These are phyloP conservation scores for Pyrenophora teres DNA, from an alignment of 2,329 filamentous ascomycete species.

Conservation along the genomic window DNA sequence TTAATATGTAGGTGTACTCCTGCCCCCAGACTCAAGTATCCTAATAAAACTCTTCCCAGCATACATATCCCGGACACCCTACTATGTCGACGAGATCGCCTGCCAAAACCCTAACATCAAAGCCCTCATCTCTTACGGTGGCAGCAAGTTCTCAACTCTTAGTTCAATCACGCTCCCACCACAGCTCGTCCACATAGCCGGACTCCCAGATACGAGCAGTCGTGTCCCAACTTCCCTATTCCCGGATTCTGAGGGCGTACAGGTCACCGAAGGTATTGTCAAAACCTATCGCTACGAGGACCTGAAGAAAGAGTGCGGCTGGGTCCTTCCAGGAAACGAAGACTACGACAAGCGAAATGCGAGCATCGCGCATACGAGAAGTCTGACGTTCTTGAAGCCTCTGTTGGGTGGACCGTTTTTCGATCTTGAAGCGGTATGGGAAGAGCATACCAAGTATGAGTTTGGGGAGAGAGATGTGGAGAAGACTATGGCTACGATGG, in stretches of 20 bases:
- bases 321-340: conserved; percentile 36
- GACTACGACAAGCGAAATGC: conserved; percentile 57
- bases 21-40: not conserved
- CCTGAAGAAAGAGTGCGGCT: conserved; percentile 28
- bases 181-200: conserved; percentile 38
- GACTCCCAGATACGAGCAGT: conserved; percentile 19
- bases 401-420: conserved; percentile 68
- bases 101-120: conserved; percentile 33
- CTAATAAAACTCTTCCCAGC: conserved; percentile 24
- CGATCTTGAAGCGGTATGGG: conserved; percentile 78
- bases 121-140: conserved; percentile 41
- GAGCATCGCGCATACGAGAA: conserved; percentile 68
- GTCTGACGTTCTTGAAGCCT: conserved; percentile 67
- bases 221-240: conserved; percentile 31
- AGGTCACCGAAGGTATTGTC: conserved; percentile 16
- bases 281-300: conserved; percentile 35
- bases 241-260: conserved; percentile 12
- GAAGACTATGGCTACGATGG: conserved; percentile 81
- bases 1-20: conserved; percentile 34
- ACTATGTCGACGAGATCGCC: conserved; percentile 39
- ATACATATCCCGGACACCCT: conserved; percentile 38
- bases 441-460: conserved; percentile 74
- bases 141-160: conserved; percentile 34
- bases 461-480: conserved; percentile 71
- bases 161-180: conserved; percentile 27